Evolutionary conservation across 139 green algal species (phyloP).

Genomic region (Tetraselmis striata): DNA sequence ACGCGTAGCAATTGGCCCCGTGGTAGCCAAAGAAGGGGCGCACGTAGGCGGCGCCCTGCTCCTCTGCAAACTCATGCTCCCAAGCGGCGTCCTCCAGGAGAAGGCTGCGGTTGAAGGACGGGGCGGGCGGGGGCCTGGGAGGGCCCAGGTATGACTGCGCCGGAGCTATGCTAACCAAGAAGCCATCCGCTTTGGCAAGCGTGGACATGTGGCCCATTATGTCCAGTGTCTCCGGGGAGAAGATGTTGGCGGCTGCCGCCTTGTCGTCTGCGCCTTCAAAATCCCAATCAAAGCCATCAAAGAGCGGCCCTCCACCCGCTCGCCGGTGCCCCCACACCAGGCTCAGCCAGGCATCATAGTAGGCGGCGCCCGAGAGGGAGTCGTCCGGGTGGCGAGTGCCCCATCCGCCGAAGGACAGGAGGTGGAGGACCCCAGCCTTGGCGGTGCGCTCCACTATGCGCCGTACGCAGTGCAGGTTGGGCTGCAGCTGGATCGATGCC

Average conservation of each 20-base stretch:
- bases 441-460: neutral
- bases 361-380: neutral
- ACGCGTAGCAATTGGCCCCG: neutral
- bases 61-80: neutral
- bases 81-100: neutral
- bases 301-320: neutral
- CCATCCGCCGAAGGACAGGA: neutral
- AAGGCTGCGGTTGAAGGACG: neutral
- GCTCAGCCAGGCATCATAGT: neutral
- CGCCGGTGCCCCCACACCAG: neutral
- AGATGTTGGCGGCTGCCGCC: neutral
- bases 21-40: neutral
- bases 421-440: neutral
- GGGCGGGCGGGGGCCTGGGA: neutral
- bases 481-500: neutral
- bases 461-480: neutral
- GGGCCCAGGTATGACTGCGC: neutral
- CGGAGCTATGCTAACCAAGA: neutral
- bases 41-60: neutral
- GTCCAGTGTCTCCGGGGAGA: neutral
- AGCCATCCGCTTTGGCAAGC: neutral
- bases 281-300: neutral
- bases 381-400: neutral
- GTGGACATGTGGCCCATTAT: neutral
- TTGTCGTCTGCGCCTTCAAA: neutral